A percentile compares a stretch with the other conserved stretches of the same genome.
These are phyloP conservation scores for Tulasnella sp. DNA, from an alignment of 768 basidiomycete species.

Conservation along the genomic window DNA sequence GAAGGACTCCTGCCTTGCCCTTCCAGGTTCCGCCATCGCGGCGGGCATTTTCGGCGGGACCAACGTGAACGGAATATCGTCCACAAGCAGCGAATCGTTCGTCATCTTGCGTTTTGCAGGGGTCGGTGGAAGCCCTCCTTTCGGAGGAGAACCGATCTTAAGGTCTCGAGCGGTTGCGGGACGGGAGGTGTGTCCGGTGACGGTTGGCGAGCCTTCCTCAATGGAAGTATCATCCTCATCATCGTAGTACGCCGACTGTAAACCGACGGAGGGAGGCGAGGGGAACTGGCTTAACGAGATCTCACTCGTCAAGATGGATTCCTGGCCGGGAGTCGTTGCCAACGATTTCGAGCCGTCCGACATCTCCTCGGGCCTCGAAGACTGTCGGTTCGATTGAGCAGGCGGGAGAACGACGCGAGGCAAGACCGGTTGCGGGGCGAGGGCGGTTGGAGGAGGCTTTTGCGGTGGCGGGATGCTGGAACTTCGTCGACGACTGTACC, in stretches of 20 bases:
- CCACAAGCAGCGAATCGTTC: slow-evolving; percentile 30
- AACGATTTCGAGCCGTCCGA: slow-evolving; percentile 49
- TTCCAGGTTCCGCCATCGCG: slow-evolving; percentile 37
- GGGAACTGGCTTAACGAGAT: slow-evolving; percentile 76
- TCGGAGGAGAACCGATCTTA: neutral
- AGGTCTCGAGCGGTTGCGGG: neutral
- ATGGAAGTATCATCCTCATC: slow-evolving; percentile 1
- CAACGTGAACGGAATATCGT: slow-evolving; percentile 34
- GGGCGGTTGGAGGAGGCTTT: slow-evolving; percentile 20
- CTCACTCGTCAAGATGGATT: slow-evolving; percentile 46
- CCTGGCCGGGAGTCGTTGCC: slow-evolving; percentile 23
- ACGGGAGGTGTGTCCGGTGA: neutral
- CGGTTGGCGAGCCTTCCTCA: neutral
- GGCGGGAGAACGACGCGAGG: slow-evolving; percentile 27
- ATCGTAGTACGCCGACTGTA: neutral
- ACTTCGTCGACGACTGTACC: slow-evolving; percentile 60
- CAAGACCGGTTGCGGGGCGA: neutral
- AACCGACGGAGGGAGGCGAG: slow-evolving; percentile 52
- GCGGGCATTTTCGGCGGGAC: slow-evolving; percentile 42
- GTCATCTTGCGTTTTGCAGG: slow-evolving; percentile 15
- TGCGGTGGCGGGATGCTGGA: neutral
- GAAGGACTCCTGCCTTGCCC: slow-evolving; percentile 20
- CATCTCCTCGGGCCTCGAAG: slow-evolving; percentile 33
- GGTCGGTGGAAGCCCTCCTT: neutral
- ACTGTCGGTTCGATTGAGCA: neutral